A percentile compares a stretch with the other conserved stretches of the same genome.
Evolutionary conservation across 75 land plant species (phyloP).

Genomic region (Cryptomeria japonica): DNA sequence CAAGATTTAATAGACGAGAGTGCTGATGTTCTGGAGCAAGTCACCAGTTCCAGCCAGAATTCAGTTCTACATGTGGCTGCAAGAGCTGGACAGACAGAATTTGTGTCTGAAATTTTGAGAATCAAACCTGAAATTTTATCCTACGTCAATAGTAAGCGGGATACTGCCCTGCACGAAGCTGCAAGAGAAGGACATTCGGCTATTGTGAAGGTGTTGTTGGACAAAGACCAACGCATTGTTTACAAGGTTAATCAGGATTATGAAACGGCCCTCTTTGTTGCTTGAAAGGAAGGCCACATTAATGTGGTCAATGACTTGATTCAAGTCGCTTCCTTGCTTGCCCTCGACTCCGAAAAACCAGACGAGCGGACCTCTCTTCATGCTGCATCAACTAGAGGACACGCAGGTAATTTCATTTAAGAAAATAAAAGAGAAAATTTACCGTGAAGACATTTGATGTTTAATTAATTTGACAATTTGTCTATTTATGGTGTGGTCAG

Average conservation of each 20-base stretch:
- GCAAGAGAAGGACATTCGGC: slow-evolving; percentile 19
- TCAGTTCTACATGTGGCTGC: slow-evolving; percentile 21
- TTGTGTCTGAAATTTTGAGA: slow-evolving; percentile 20
- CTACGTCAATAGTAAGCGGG: slow-evolving; percentile 18
- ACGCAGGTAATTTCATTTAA: slow-evolving; percentile 24
- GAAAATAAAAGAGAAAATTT: too few species aligned
- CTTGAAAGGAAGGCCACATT: slow-evolving; percentile 17
- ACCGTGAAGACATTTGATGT: too few species aligned
- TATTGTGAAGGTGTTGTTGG: slow-evolving; percentile 17
- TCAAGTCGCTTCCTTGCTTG: neutral
- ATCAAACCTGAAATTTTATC: slow-evolving; percentile 9
- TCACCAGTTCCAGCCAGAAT: too few species aligned
- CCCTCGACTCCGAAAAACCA: slow-evolving; percentile 5
- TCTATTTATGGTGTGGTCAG: slow-evolving; percentile 6
- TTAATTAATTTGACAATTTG: too few species aligned
- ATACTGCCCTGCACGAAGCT: slow-evolving; percentile 29
- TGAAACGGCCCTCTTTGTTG: slow-evolving; percentile 18
- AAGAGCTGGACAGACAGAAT: slow-evolving; percentile 19
- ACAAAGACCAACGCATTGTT: neutral
- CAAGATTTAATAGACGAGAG: too few species aligned
- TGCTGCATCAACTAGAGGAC: slow-evolving; percentile 17
- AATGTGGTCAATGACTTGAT: slow-evolving; percentile 18
- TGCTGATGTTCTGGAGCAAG: too few species aligned
- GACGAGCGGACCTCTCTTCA: slow-evolving; percentile 22
- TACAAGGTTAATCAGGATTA: slow-evolving; percentile 13